These are phyloP conservation scores for Trametes gibbosa DNA, from an alignment of 768 basidiomycete genomes.

Conservation along the genomic window DNA sequence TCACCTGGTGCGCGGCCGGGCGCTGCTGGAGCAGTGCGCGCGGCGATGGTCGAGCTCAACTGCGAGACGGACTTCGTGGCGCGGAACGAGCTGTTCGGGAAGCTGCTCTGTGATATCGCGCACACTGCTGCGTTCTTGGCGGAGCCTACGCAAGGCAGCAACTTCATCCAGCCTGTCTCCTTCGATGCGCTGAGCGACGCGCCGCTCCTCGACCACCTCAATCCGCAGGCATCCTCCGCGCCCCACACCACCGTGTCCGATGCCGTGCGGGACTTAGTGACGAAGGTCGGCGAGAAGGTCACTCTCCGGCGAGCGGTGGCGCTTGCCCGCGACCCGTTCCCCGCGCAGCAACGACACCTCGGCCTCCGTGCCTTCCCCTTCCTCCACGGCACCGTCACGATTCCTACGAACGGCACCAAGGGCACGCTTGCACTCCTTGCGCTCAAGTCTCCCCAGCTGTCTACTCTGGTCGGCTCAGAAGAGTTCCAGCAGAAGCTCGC, in stretches of 20 bases:
- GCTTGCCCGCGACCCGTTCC: conserved; percentile 38
- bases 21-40: conserved; percentile 48
- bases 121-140: conserved; percentile 77
- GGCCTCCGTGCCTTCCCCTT: conserved; percentile 55
- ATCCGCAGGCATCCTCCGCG: conserved; percentile 3
- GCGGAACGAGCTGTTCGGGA: conserved; percentile 76
- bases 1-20: conserved; percentile 50
- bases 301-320: conserved; percentile 57
- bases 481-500: conserved; percentile 56
- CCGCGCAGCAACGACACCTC: conserved; percentile 31
- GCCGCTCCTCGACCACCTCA: conserved; percentile 58
- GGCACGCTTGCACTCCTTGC: conserved; percentile 56
- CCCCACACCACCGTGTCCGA: conserved; percentile 50
- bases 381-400: conserved; percentile 51
- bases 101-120: conserved; percentile 75
- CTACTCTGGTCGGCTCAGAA: conserved; percentile 42
- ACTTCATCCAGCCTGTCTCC: conserved; percentile 47
- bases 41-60: conserved; percentile 87
- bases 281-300: conserved; percentile 81
- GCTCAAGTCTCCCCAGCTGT: conserved; percentile 47
- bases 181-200: conserved; percentile 57
- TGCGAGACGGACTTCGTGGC: conserved; percentile 98
- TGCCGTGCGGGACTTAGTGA: conserved; percentile 67
- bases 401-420: conserved; percentile 50
- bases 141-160: conserved; percentile 38